Evolutionary conservation across 805 yeast genomes (phyloP).

Genomic region (Metschnikowia henanensis): DNA sequence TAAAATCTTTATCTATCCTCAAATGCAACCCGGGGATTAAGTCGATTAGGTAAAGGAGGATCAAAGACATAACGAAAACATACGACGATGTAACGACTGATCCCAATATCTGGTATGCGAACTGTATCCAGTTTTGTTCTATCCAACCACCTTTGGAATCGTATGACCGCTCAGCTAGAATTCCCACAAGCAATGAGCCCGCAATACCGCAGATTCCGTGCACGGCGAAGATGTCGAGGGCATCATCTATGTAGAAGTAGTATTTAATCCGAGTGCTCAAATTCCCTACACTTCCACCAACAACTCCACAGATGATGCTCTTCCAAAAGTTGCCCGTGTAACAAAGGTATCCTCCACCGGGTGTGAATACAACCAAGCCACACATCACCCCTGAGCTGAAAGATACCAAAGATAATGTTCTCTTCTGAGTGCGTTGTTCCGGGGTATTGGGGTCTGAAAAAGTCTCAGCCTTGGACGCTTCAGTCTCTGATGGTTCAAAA

Average conservation of each 20-base stretch:
- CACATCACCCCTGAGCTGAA: slow-evolving; percentile 42
- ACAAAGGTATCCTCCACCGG: slow-evolving; percentile 43
- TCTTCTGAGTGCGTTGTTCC: background rate
- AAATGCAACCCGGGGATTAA: slow-evolving; percentile 41
- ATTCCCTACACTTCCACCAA: slow-evolving; percentile 39
- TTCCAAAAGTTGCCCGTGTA: slow-evolving; percentile 40
- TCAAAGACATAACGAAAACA: slow-evolving; percentile 32
- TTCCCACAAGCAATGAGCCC: slow-evolving; percentile 41
- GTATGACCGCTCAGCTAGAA: slow-evolving; percentile 35
- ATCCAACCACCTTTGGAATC: slow-evolving; percentile 43
- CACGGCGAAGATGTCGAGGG: slow-evolving; percentile 43
- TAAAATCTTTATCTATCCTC: slow-evolving; percentile 40
- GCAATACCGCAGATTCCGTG: slow-evolving; percentile 44
- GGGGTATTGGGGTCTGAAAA: background rate
- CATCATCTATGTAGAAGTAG: slow-evolving; percentile 40
- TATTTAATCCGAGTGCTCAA: slow-evolving; percentile 41
- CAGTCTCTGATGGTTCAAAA: slow-evolving; percentile 5
- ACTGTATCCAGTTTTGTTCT: slow-evolving; percentile 38
- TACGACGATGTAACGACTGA: slow-evolving; percentile 34
- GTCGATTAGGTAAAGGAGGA: slow-evolving; percentile 37
- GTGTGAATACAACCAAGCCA: slow-evolving; percentile 44
- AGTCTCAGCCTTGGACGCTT: background rate
- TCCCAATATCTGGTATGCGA: slow-evolving; percentile 42
- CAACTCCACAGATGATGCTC: slow-evolving; percentile 36
- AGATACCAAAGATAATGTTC: slow-evolving; percentile 38